Evolutionary conservation across 768 basidiomycete genomes (phyloP), one percentile per base, ranked within the genome.

Genomic region (Termitomyces sp.): DNA sequence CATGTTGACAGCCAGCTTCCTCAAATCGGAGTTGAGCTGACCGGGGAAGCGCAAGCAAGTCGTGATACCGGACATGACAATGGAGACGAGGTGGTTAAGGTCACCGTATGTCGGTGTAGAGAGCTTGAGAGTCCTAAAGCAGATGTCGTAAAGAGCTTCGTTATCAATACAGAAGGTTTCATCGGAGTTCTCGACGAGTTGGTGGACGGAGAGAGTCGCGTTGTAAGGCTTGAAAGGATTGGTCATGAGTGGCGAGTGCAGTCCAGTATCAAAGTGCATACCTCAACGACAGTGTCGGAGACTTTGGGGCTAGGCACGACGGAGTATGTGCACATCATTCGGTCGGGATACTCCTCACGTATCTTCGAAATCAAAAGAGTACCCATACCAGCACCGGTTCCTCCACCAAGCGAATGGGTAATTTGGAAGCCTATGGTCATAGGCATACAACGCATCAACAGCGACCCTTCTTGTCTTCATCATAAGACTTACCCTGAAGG

Each of bases 141-240:
- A 98, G 72, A 99, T 99, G 73, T 98, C 97, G 78, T 98, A 97
- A 59, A 99, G 89, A 33, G 96, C 97, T 77, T 98, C 96, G 75
- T 98, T 98, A 75, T 98, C 96, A 74, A 99, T 98, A 77, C 96
- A 98, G 92, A 98, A 98, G 18, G 97, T 98, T 79, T 97, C 95
- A 72, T 98, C 96, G 39, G 96, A 98, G 85, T 98, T 98, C 79
- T 98, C 97, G 56, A 98, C 97, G 46, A 98, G 88, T 78, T 98
- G 97, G 75, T 98, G 96, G 12, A 98, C 94, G 56, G 94, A 97
- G 57, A 98, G 91, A 4, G 95, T 97, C 38, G 96, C 97, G 76
- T 98, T 98, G 85, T 98, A 99, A 3, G 97, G 96, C 91, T 92
- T 48, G 6, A 67, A 44, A 54, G 16, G 51, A n/a, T 58, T 46